Conservation (phyloP, 2,329 filamentous ascomycete species). For the Byssochlamys sp. region DNA sequence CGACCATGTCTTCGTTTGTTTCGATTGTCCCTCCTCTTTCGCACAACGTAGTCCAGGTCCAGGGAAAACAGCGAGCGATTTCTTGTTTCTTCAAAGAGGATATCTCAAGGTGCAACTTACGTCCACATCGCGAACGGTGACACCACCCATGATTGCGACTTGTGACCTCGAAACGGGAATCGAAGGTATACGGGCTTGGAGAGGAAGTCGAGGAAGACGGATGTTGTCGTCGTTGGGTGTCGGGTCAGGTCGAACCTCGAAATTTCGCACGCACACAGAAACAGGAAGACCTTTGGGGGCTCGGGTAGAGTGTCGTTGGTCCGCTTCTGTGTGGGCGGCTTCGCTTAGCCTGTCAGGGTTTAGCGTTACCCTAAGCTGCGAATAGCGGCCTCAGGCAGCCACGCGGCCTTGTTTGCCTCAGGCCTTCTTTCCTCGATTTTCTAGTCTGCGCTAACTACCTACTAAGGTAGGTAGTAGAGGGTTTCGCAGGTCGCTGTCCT, state of each 20-base stretch:
- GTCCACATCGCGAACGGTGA: conserved; percentile 59
- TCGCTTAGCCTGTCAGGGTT: conserved; percentile 33
- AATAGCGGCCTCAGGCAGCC: conserved; percentile 9
- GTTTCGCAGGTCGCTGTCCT: too few species aligned
- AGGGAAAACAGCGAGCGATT: neutral
- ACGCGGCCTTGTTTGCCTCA: conserved; percentile 1
- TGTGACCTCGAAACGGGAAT: conserved; percentile 15
- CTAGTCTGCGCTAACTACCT: neutral
- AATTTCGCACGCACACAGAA: conserved; percentile 29
- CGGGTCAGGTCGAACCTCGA: conserved; percentile 18
- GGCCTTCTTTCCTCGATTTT: neutral
- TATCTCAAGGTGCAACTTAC: conserved; percentile 32
- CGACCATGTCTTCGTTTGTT: neutral
- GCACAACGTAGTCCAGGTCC: neutral
- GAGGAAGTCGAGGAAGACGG: conserved; percentile 24
- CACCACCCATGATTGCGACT: conserved; percentile 55
- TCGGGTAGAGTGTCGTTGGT: conserved; percentile 11
- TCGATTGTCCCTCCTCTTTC: neutral
- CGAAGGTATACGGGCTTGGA: conserved; percentile 17
- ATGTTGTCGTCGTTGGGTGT: conserved; percentile 30
- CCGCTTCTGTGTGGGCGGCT: conserved; percentile 22
- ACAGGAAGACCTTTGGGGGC: conserved; percentile 9
- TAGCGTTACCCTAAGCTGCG: conserved; percentile 31
- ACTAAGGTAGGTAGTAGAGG: too few species aligned
- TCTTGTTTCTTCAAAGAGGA: conserved; percentile 7